These are phyloP conservation scores for Wallacemonas rigidus DNA, from an alignment of 208 protist species.

Conservation along the genomic window DNA sequence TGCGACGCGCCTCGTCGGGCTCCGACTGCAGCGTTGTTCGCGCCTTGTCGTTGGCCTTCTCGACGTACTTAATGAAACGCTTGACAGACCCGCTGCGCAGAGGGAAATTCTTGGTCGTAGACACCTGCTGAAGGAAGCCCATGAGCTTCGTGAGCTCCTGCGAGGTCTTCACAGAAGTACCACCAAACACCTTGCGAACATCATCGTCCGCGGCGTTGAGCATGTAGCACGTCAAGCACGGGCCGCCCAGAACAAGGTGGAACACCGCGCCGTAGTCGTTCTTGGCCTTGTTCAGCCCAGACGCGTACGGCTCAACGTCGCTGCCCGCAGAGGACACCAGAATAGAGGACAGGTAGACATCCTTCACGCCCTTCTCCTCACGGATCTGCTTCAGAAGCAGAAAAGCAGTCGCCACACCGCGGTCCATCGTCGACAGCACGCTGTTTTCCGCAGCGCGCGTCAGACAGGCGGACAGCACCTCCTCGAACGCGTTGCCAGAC, in stretches of 20 bases:
- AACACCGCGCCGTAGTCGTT: conserved; percentile 68
- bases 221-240: conserved; percentile 73
- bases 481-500: conserved; percentile 48
- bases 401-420: conserved; percentile 56
- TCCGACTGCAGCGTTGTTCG: conserved; percentile 42
- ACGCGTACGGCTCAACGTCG: conserved; percentile 56
- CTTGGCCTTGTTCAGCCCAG: conserved; percentile 36
- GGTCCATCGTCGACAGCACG: conserved; percentile 40
- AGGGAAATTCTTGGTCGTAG: conserved; percentile 59
- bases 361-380: conserved; percentile 51
- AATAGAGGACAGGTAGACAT: conserved; percentile 76
- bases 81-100: conserved; percentile 75
- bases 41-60: conserved; percentile 47
- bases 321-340: conserved; percentile 55
- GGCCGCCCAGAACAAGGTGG: conserved; percentile 71
- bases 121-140: conserved; percentile 49
- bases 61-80: conserved; percentile 75
- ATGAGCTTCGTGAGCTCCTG: conserved; percentile 38
- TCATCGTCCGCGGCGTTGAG: conserved; percentile 66
- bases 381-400: conserved; percentile 60
- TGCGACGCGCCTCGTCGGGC: conserved; percentile 38
- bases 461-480: conserved; percentile 48
- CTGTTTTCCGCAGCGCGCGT: conserved; percentile 37
- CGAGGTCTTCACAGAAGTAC: conserved; percentile 2
- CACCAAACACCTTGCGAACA: conserved; percentile 10